Conservation (phyloP, 1,139 yeast genomes). For the Pichia sp. region DNA sequence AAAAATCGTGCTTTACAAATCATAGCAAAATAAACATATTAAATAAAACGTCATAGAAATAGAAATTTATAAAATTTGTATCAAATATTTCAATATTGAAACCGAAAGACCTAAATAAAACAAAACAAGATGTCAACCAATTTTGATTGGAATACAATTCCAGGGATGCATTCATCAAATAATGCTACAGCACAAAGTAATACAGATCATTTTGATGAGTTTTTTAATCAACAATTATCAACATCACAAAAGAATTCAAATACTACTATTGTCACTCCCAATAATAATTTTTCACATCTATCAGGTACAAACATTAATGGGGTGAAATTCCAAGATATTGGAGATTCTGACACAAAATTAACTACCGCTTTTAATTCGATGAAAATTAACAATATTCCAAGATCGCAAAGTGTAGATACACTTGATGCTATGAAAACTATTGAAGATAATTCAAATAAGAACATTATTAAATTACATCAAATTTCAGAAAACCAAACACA, state of each 20-base stretch:
- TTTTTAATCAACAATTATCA: slow-evolving; percentile 8
- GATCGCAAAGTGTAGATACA: slow-evolving; percentile 18
- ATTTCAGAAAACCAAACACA: slow-evolving; percentile 12
- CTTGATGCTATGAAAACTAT: slow-evolving; percentile 6
- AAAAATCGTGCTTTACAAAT: no score
- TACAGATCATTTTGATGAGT: slow-evolving; percentile 14
- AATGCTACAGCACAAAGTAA: not conserved
- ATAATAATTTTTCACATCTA: not conserved
- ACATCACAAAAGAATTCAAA: not conserved
- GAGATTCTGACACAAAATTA: not conserved
- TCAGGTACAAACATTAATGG: not conserved
- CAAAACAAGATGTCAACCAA: slow-evolving; percentile 3
- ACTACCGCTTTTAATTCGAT: not conserved
- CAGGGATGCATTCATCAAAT: slow-evolving; percentile 21
- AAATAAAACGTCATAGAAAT: not conserved
- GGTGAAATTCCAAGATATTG: not conserved
- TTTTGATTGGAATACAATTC: slow-evolving; percentile 40
- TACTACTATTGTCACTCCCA: not conserved
- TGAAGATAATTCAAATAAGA: no score
- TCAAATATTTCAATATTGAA: no score
- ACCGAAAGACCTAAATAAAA: not conserved
- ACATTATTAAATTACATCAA: not conserved
- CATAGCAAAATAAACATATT: no score
- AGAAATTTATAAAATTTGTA: not conserved
- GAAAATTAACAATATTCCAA: not conserved